Conservation (phyloP, 192 early-diverging fungal species). For the Paraglomus brasilianum region DNA sequence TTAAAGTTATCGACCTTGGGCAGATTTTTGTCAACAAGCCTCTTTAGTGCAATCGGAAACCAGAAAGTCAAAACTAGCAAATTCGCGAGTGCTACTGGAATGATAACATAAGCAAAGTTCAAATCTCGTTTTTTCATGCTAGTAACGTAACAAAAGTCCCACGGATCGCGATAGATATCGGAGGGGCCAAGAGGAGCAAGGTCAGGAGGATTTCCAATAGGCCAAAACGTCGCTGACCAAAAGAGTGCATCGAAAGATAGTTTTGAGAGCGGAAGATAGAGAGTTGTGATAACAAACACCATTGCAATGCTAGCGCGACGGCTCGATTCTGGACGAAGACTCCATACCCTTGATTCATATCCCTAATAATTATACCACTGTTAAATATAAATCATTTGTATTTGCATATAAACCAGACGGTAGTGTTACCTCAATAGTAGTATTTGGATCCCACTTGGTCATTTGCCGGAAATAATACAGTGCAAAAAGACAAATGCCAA, state of each 20-base stretch:
- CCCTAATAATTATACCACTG: conserved; percentile 30
- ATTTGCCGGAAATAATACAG: conserved; percentile 44
- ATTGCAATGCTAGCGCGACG: conserved; percentile 37
- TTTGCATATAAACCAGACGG: neutral
- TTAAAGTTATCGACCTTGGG: conserved; percentile 48
- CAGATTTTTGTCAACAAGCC: conserved; percentile 42
- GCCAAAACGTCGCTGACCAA: conserved; percentile 44
- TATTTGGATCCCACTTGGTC: conserved; percentile 39
- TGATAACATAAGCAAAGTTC: conserved; percentile 42
- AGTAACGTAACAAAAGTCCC: conserved; percentile 46
- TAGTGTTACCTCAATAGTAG: conserved; percentile 39
- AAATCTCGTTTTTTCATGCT: conserved; percentile 44
- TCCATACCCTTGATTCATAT: conserved; percentile 37
- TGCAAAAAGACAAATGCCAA: conserved; percentile 31
- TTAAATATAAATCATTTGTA: conserved; percentile 5
- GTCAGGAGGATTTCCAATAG: conserved; percentile 36
- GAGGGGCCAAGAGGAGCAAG: conserved; percentile 34
- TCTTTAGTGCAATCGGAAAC: conserved; percentile 40
- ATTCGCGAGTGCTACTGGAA: conserved; percentile 36
- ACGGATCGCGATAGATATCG: conserved; percentile 26
- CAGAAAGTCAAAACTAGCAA: conserved; percentile 36
- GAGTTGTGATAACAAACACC: conserved; percentile 40
- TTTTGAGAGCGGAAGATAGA: conserved; percentile 42
- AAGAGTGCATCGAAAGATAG: conserved; percentile 41
- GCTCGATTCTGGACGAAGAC: conserved; percentile 37